Conservation (phyloP, 371 early-diverging fungal genomes). For the Circinella minor region DNA sequence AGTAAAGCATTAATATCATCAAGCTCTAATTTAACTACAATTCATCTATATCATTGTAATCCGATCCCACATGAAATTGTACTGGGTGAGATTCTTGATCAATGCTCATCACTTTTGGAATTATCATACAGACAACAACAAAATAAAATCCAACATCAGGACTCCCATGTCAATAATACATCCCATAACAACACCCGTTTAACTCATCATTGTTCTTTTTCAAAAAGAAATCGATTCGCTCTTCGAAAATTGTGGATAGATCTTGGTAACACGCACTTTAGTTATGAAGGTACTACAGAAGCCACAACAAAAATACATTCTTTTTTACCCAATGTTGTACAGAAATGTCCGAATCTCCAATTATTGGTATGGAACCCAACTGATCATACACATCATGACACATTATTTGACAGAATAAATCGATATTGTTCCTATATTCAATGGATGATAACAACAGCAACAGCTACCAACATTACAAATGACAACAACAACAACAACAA, state of each 20-base stretch:
- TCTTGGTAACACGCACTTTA: neutral
- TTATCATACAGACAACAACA: neutral
- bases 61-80: neutral
- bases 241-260: neutral
- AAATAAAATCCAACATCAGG: neutral
- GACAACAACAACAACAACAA: neutral
- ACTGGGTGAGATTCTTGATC: neutral
- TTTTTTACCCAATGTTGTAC: neutral
- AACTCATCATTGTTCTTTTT: neutral
- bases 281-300: neutral
- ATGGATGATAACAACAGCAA: neutral
- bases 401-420: neutral
- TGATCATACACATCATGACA: neutral
- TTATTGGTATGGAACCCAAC: neutral
- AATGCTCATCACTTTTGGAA: neutral
- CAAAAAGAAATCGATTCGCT: neutral
- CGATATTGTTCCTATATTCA: neutral
- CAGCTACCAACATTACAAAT: neutral
- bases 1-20: neutral
- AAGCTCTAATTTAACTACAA: neutral
- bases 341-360: neutral
- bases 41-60: neutral
- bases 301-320: neutral
- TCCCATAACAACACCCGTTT: neutral
- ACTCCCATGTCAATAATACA: neutral